These are phyloP conservation scores for Triadica sebifera DNA, from an alignment of 345 rosid species.

Conservation along the genomic window DNA sequence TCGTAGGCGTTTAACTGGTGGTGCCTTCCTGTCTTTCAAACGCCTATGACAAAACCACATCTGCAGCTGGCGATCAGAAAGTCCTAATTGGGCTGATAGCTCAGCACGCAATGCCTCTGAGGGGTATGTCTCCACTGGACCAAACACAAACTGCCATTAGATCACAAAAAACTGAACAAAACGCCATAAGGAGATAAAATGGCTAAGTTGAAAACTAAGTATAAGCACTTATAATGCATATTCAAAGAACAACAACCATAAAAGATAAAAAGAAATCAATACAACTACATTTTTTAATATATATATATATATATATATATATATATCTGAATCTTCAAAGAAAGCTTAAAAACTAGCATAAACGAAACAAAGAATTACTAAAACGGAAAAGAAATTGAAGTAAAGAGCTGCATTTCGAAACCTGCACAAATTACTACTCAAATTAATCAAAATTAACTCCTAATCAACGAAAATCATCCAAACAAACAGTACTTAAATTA, in stretches of 20 bases:
- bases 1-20: conserved; percentile 45
- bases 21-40: conserved; percentile 73
- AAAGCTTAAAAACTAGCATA: background rate
- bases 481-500: background rate
- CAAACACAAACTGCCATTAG: background rate
- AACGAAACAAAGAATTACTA: too few species aligned
- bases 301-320: too few species aligned
- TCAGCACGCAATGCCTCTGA: conserved; percentile 68
- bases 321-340: background rate
- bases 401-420: conserved; percentile 1
- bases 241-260: background rate
- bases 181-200: background rate
- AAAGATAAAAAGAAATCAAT: background rate
- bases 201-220: background rate
- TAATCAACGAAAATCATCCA: background rate
- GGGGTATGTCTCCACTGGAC: conserved; percentile 71
- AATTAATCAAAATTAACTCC: background rate
- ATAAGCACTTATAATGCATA: background rate
- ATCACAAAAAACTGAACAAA: background rate
- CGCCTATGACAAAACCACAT: conserved; percentile 99
- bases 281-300: background rate
- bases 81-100: conserved; percentile 69
- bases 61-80: conserved; percentile 87
- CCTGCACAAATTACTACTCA: background rate
- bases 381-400: background rate